Conservation (phyloP, 495 filamentous ascomycete species). For the Daldinia loculata region DNA sequence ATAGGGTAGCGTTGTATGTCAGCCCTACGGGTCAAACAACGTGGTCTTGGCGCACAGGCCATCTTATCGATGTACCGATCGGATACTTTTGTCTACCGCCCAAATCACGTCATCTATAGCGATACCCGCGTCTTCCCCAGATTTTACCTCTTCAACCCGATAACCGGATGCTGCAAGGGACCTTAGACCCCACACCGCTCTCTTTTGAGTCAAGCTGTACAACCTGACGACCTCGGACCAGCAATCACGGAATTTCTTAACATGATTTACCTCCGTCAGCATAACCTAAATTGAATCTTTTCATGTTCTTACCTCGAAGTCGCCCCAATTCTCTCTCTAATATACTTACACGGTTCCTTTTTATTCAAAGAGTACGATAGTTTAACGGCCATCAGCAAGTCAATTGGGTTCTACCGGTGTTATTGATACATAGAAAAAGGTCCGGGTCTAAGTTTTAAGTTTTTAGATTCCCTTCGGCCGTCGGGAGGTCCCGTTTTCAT, state of each 20-base stretch:
- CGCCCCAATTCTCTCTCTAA: background rate
- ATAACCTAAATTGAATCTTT: conserved; percentile 8
- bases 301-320: conserved; percentile 6
- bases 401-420: conserved; percentile 12
- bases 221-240: conserved; percentile 29
- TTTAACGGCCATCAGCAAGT: background rate
- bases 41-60: background rate
- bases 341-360: conserved; percentile 18
- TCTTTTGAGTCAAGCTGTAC: conserved; percentile 27
- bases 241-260: conserved; percentile 40
- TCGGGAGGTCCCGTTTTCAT: conserved; percentile 20
- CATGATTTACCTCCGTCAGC: conserved; percentile 7
- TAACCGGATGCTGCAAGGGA: conserved; percentile 43
- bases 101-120: conserved; percentile 43
- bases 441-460: conserved; percentile 3
- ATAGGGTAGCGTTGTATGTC: background rate
- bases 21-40: background rate
- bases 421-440: conserved; percentile 17
- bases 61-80: background rate
- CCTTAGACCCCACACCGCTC: conserved; percentile 26
- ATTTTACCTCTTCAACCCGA: conserved; percentile 35
- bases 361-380: background rate
- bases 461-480: conserved; percentile 8
- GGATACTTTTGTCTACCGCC: conserved; percentile 19
- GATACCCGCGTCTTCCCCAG: conserved; percentile 43